A percentile compares a stretch with the other conserved stretches of the same genome.
phyloP scores from a whole-genome alignment of 768 basidiomycete genomes.

The Lentinula guzmanii region DNA sequence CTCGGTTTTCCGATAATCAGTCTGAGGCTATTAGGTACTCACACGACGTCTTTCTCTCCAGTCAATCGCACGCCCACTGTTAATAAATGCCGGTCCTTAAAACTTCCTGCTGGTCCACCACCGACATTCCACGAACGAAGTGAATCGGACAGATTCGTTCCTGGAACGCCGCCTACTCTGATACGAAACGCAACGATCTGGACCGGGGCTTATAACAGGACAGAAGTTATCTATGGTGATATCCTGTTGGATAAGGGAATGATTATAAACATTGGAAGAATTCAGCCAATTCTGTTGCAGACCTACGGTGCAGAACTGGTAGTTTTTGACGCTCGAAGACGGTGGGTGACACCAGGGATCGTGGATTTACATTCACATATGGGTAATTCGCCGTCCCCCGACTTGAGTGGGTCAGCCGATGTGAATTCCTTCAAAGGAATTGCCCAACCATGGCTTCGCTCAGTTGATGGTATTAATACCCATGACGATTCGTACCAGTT shows the following conservation, averaged over 20 bases:
- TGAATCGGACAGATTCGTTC: slow-evolving; percentile 58
- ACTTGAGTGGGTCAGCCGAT: slow-evolving; percentile 38
- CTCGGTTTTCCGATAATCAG: neutral
- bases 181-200: slow-evolving; percentile 78
- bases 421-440: slow-evolving; percentile 46
- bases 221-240: slow-evolving; percentile 57
- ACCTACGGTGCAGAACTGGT: slow-evolving; percentile 8
- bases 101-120: neutral
- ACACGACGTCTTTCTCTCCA: neutral
- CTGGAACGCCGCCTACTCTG: slow-evolving; percentile 56
- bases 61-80: neutral
- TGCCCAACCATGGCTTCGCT: slow-evolving; percentile 58
- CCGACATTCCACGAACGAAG: neutral
- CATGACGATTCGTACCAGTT: slow-evolving; percentile 68
- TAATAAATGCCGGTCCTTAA: neutral
- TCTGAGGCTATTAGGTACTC: neutral
- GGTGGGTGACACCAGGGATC: slow-evolving; percentile 79
- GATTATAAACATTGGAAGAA: slow-evolving; percentile 51
- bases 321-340: slow-evolving; percentile 51
- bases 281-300: slow-evolving; percentile 20
- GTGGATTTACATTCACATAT: slow-evolving; percentile 68
- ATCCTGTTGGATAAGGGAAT: slow-evolving; percentile 67
- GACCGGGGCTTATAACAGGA: slow-evolving; percentile 71
- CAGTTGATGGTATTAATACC: slow-evolving; percentile 75
- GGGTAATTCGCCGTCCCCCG: slow-evolving; percentile 47